phyloP scores from a whole-genome alignment of 805 yeast species.

The Lachancea sp. region DNA sequence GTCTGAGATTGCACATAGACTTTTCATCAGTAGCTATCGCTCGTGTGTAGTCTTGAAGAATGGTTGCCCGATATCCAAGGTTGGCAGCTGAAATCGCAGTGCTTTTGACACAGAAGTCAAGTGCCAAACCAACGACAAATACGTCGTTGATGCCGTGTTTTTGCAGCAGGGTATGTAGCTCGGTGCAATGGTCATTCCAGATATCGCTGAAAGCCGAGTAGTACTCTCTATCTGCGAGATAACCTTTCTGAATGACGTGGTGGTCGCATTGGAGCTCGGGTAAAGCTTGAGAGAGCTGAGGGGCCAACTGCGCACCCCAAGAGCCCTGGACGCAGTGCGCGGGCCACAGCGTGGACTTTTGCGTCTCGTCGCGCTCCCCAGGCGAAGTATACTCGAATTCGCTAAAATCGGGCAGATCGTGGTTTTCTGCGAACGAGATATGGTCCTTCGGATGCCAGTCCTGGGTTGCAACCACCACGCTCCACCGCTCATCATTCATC shows the following conservation, averaged over 20 bases:
- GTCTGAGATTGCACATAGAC: conserved; percentile 14
- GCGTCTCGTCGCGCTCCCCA: conserved; percentile 29
- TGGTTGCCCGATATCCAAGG: conserved; percentile 57
- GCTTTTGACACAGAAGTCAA: conserved; percentile 77
- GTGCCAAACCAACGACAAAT: conserved; percentile 74
- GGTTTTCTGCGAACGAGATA: conserved; percentile 73
- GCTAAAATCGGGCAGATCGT: conserved; percentile 47
- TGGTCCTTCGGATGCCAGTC: conserved; percentile 88
- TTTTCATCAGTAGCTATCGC: conserved; percentile 46
- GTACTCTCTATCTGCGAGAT: conserved; percentile 65
- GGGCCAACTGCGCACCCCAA: conserved; percentile 57
- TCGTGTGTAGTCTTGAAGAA: conserved; percentile 49
- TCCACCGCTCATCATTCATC: conserved; percentile 46
- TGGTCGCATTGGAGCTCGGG: conserved; percentile 32
- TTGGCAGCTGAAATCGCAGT: conserved; percentile 65
- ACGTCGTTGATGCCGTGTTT: conserved; percentile 50
- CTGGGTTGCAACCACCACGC: conserved; percentile 60
- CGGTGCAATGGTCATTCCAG: conserved; percentile 70
- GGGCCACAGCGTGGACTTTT: conserved; percentile 67
- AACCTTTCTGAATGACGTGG: conserved; percentile 63
- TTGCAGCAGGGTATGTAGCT: conserved; percentile 44
- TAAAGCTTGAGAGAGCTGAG: conserved; percentile 37
- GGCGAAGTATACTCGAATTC: conserved; percentile 48
- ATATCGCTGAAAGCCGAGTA: conserved; percentile 82
- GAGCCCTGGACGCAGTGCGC: conserved; percentile 79